Evolutionary conservation across 345 rosid genomes (phyloP), one percentile per base, ranked within the genome.

Genomic region (Moringa oleifera): DNA sequence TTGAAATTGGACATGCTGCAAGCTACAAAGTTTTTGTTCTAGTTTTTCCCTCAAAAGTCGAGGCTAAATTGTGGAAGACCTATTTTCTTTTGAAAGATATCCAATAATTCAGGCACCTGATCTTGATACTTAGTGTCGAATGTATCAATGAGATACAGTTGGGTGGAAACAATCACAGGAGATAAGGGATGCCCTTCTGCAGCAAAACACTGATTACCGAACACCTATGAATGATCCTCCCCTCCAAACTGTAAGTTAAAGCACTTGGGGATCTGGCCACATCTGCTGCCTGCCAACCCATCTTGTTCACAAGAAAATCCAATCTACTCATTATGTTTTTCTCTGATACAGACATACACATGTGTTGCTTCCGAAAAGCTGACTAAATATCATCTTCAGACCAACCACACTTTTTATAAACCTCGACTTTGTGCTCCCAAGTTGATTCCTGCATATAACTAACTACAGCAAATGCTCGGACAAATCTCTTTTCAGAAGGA

Each of bases 291-390:
- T 57, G 24, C n/a, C 45, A 65, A 22, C 79, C 77, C 81, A 33
- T 73, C 68, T 67, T 57, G 65, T 62, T 67, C n/a, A 66, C 62
- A 24, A 76, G 64, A 53, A 74, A 68, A 21, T 78, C 75, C 22
- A 71, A 2, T 0, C 37, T 23, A 11, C 23, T 37, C 53, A 56
- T 23, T 1, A 79, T 57, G 64, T 77, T 80, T 50, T 59, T 63
- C 23, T 67, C 71, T 16, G 82, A 80, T n/a, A 62, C 4, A 19
- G 3, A n/a, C 71, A 75, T 61, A 63, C 21, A 54, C 28, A 17
- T 17, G 25, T 81, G 83, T 45, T 52, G 23, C 60, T 67, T 83
- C 70, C 63, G 69, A 52, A 80, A 80, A 0, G 74, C 62, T 0
- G 15, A 19, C 62, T 59, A 49, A 25, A 68, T 25, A 2, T 69